phyloP scores from a whole-genome alignment of 768 basidiomycete species.

The Lactarius evosmus region DNA sequence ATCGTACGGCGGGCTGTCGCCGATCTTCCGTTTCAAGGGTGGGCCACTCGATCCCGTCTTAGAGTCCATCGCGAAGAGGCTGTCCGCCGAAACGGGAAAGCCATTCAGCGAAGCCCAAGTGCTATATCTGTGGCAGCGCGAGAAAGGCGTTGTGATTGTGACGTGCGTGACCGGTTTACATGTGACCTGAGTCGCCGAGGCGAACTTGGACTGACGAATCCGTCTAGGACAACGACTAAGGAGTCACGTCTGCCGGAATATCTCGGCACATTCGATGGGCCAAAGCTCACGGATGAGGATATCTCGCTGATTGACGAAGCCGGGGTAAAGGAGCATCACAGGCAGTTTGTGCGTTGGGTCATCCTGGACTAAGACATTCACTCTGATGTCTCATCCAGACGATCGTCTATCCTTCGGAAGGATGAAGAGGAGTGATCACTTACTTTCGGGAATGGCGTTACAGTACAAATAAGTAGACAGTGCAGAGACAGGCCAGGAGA shows the following conservation, averaged over 20 bases:
- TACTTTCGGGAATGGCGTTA: background rate
- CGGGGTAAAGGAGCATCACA: slow-evolving; percentile 34
- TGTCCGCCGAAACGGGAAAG: slow-evolving; percentile 30
- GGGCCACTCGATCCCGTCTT: slow-evolving; percentile 43
- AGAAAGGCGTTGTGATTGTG: slow-evolving; percentile 35
- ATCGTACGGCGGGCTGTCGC: slow-evolving; percentile 42
- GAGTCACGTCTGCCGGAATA: slow-evolving; percentile 47
- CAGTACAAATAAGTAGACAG: background rate
- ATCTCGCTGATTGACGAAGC: slow-evolving; percentile 32
- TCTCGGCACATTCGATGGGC: slow-evolving; percentile 43
- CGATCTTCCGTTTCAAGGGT: slow-evolving; percentile 37
- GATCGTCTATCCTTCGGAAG: background rate
- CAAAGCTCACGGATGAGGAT: slow-evolving; percentile 34
- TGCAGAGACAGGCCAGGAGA: background rate
- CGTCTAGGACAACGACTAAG: slow-evolving; percentile 40
- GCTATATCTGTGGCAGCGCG: slow-evolving; percentile 35
- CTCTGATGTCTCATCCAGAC: background rate
- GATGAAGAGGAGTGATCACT: background rate
- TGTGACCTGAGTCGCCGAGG: background rate
- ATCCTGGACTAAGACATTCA: background rate
- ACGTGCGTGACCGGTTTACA: slow-evolving; percentile 33
- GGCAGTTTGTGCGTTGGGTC: slow-evolving; percentile 31
- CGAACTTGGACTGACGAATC: background rate
- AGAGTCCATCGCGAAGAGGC: slow-evolving; percentile 32
- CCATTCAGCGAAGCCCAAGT: slow-evolving; percentile 34